Evolutionary conservation across 1,139 yeast species (phyloP).

Genomic region (Geotrichum australiense): DNA sequence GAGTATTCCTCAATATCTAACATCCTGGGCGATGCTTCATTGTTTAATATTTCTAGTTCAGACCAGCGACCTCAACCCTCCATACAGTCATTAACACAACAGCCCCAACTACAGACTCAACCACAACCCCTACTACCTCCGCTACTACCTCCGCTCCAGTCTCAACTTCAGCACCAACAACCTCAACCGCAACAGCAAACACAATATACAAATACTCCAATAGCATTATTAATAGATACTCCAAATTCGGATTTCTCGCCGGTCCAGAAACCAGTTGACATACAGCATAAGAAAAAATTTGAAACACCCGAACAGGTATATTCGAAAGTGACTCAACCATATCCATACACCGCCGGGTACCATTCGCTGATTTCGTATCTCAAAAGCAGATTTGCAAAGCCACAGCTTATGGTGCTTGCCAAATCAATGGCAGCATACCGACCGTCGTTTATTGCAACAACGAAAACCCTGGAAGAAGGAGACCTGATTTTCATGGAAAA

Average conservation of each 20-base stretch:
- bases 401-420: conserved; percentile 74
- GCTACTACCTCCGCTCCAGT: conserved; percentile 1
- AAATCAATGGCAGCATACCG: conserved; percentile 84
- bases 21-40: conserved; percentile 8
- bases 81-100: background rate
- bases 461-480: conserved; percentile 78
- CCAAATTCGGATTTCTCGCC: conserved; percentile 13
- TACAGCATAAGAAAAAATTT: conserved; percentile 3
- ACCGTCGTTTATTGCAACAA: conserved; percentile 89
- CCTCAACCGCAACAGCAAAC: background rate
- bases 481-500: conserved; percentile 93
- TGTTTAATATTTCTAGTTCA: conserved; percentile 5
- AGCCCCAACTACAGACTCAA: background rate
- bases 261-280: background rate
- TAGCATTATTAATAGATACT: background rate
- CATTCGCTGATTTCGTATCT: conserved; percentile 75
- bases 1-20: conserved; percentile 17
- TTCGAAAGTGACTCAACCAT: conserved; percentile 44
- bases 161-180: background rate
- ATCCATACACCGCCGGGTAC: conserved; percentile 83
- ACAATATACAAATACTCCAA: background rate
- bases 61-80: background rate
- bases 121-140: conserved; percentile 2
- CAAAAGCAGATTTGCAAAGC: conserved; percentile 59
- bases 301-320: conserved; percentile 29